Evolutionary conservation across 345 rosid species (phyloP), one percentile per base, ranked within the genome.

Genomic region (Aethionema arabicum): DNA sequence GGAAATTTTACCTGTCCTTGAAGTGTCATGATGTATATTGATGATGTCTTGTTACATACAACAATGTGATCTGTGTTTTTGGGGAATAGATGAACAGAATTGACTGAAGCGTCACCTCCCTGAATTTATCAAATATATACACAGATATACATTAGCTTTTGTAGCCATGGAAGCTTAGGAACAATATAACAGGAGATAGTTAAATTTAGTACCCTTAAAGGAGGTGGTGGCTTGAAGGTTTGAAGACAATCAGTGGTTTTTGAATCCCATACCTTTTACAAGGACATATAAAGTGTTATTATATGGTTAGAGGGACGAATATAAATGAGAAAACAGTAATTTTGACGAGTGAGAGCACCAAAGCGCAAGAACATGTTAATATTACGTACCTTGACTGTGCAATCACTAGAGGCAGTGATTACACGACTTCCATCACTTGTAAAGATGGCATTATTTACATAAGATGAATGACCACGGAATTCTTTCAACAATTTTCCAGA

Each of bases 31-130:
- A 90, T 77, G 70, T 85, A 90, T 74, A 90, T 62, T 11, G 93
- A 83, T 21, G 97, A 90, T 53, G 98, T 86, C 92, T 67, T 95
- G 72, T 90, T 95, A 76, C 96, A 95, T 36, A 95, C 98, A 66
- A 85, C 75, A 32, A 95, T 83, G 72, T 86, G 99, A 71, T 95
- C 90, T 5, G 91, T 69, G 72, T 82, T 90, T 76, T 88, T 86
- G 0, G 99, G 96, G 75, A 79, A 88, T 68, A 95, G 76, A 80
- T 86, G 96, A 73, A 90, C 83, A 56, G 97, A 90, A 74, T 95
- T 95, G 67, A 90, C 99, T n/a, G 99, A 85, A 51, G 96, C 99
- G 61, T 95, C 98, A 66, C 89, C 92, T 52, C 98, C 98, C 99
- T 90, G 74, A 39, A 55, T 53, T 53, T 32, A 43, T 37, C 71